Evolutionary conservation across 352 stramenopile genomes (phyloP), one percentile per base, ranked within the genome.

Genomic region (Phytophthora europaea): DNA sequence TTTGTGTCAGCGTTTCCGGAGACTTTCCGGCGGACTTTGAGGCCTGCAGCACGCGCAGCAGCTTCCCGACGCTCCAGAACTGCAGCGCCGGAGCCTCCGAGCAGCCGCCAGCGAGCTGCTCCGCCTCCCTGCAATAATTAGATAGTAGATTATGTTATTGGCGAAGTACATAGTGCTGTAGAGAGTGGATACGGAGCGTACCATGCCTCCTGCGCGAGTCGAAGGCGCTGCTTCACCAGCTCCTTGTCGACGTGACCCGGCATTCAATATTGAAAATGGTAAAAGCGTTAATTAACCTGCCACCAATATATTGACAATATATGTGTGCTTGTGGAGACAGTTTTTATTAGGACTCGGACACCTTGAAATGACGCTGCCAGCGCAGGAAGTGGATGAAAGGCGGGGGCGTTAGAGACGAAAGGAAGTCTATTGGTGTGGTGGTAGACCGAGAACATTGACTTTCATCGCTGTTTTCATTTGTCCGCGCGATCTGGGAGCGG

Each of bases 1-100:
- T 43, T 15, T 70, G 20, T 10, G 20, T 15, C 16, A 82, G 47
- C 31, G 26, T 36, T 53, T 69, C 53, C 2, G 57, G 18, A 47
- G 63, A 31, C 12, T 70, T 28, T 33, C 18, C 13, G 28, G 50
- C 38, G 13, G 54, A n/a, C 47, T 50, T 53, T 4, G 63, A 74
- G 13, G 36, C 47, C 31, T 75, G 48, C 8, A 82, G 5, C 15
- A 75, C 51, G n/a, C 67, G 72, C 47, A 82, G 7, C 10, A 82
- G 38, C 50, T 75, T 82, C 22, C 72, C 67, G 52, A 82, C 23
- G 31, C 60, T 75, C 72, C 65, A 80, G 22, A 80, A 61, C 1
- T 73, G 34, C 15, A 80, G 56, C 53, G 7, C 3, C 33, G 6
- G 31, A 20, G 47, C 8, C 1, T 53, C 23, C 2, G 52, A 47